These are phyloP conservation scores for Phytophthora podocarpi DNA, from an alignment of 352 stramenopile genomes.

Conservation along the genomic window DNA sequence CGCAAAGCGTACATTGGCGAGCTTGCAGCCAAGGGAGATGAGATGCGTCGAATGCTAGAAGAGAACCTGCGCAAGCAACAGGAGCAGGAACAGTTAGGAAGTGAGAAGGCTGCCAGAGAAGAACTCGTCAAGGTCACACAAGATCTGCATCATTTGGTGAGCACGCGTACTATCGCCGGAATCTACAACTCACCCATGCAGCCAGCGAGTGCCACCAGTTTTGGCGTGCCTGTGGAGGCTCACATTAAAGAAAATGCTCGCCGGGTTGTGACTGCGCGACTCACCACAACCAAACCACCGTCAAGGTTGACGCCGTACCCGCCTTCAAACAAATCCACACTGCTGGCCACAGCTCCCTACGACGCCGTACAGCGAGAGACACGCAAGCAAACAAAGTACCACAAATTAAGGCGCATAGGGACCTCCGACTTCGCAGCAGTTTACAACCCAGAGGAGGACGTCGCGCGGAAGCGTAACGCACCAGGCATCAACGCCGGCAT, in stretches of 20 bases:
- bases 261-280: constrained; percentile 38
- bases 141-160: constrained; percentile 70
- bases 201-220: constrained; percentile 43
- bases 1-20: constrained; percentile 63
- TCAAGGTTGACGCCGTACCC: constrained; percentile 55
- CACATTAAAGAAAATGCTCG: constrained; percentile 67
- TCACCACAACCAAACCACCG: constrained; percentile 39
- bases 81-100: constrained; percentile 42
- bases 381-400: constrained; percentile 66
- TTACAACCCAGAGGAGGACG: constrained; percentile 52
- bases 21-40: constrained; percentile 54
- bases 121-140: constrained; percentile 62
- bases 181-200: constrained; percentile 66
- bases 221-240: constrained; percentile 62
- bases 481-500: constrained; percentile 59
- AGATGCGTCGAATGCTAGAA: constrained; percentile 49
- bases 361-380: constrained; percentile 44
- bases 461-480: constrained; percentile 40
- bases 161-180: constrained; percentile 52
- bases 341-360: constrained; percentile 54
- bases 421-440: constrained; percentile 55
- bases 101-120: constrained; percentile 39
- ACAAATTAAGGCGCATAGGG: constrained; percentile 56
- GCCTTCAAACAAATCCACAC: constrained; percentile 52
- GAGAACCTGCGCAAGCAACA: constrained; percentile 52